Conservation (phyloP, 768 basidiomycete species). For the Termitomyces bulborhizus region DNA sequence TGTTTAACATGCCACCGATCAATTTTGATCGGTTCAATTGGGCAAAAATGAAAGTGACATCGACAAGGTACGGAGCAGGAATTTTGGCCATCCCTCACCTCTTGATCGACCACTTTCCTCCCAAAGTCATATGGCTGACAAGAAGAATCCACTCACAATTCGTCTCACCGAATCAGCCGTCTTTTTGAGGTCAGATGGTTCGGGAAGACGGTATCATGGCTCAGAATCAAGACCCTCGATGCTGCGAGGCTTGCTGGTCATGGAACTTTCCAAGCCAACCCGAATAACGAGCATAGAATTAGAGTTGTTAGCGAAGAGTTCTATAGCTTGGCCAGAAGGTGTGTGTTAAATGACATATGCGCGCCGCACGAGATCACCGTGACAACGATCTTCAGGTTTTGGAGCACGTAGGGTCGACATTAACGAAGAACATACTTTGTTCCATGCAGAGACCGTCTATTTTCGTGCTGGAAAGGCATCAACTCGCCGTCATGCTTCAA, state of each 20-base stretch:
- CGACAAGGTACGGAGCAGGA: not conserved
- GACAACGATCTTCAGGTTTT: conserved; percentile 32
- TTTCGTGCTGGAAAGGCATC: conserved; percentile 53
- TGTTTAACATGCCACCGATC: not conserved
- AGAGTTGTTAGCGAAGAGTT: conserved; percentile 64
- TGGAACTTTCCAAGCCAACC: conserved; percentile 63
- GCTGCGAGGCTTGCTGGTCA: conserved; percentile 57
- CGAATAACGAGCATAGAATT: conserved; percentile 83
- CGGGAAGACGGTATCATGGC: conserved; percentile 24
- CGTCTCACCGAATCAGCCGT: conserved; percentile 70
- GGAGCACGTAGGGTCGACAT: conserved; percentile 73
- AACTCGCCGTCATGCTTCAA: conserved; percentile 31
- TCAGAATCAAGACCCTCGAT: conserved; percentile 38
- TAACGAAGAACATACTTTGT: conserved; percentile 70
- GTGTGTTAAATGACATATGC: conserved; percentile 11
- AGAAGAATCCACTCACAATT: conserved; percentile 45
- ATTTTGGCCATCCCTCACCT: too few species aligned
- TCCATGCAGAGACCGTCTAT: conserved; percentile 64
- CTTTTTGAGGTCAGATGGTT: conserved; percentile 50
- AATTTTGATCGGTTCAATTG: not conserved
- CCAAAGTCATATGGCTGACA: conserved; percentile 11
- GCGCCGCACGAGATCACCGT: not conserved
- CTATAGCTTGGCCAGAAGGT: conserved; percentile 88
- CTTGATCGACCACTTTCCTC: not conserved
- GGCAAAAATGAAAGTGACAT: not conserved